Evolutionary conservation across 331 rosid genomes (phyloP).

Genomic region (Rosa hybrid): DNA sequence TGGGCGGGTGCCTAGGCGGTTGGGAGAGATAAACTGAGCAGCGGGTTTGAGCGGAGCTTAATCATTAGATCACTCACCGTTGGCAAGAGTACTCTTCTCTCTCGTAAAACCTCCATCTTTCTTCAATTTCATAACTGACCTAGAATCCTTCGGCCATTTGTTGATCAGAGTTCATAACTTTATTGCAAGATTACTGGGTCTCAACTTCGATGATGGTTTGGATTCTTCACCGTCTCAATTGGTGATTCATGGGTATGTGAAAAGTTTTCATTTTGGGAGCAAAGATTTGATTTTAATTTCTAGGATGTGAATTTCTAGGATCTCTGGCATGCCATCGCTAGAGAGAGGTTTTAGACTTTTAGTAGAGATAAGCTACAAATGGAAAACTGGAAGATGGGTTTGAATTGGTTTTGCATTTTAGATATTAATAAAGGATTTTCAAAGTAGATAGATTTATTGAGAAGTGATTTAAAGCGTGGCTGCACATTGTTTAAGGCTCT

Average conservation of each 20-base stretch:
- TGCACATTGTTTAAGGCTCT: background rate
- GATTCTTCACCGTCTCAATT: slow-evolving; percentile 58
- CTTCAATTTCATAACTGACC: background rate
- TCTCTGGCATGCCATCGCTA: too few relatives aligned
- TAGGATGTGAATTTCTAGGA: slow-evolving; percentile 3
- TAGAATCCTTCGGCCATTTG: background rate
- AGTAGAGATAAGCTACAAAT: too few relatives aligned
- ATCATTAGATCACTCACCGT: slow-evolving; percentile 68
- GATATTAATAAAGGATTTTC: too few relatives aligned
- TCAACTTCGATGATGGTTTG: slow-evolving; percentile 59
- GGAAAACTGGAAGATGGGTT: too few relatives aligned
- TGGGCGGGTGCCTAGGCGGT: too few relatives aligned
- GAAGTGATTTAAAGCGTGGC: too few relatives aligned
- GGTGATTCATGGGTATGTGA: slow-evolving; percentile 60
- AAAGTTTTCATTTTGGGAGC: background rate
- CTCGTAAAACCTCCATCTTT: slow-evolving; percentile 43
- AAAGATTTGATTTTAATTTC: slow-evolving; percentile 5
- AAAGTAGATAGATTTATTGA: too few relatives aligned
- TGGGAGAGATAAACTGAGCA: too few relatives aligned
- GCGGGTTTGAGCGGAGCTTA: slow-evolving; percentile 25
- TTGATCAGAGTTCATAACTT: background rate
- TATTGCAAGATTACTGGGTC: slow-evolving; percentile 57
- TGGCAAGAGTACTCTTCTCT: slow-evolving; percentile 82
- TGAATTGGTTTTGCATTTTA: too few relatives aligned
- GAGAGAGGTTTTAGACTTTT: too few relatives aligned